Conservation (phyloP, 768 basidiomycete genomes). For the Suillus plorans region DNA sequence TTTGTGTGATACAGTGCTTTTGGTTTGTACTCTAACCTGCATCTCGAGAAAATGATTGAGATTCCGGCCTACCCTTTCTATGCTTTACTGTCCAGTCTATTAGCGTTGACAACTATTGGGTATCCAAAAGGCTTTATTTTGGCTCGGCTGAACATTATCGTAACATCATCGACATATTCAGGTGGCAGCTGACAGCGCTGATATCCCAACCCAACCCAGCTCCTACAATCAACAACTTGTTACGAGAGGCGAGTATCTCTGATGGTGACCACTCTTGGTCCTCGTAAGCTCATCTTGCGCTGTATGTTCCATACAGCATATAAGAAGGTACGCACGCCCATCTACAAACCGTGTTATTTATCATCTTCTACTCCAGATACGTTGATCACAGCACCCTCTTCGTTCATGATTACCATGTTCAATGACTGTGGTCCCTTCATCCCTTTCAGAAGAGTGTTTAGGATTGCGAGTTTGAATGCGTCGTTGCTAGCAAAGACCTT, state of each 20-base stretch:
- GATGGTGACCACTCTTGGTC: neutral
- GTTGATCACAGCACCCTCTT: neutral
- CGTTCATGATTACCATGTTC: neutral
- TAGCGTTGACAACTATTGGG: neutral
- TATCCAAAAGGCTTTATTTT: neutral
- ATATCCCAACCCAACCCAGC: neutral
- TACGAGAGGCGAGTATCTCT: neutral
- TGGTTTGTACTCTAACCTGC: neutral
- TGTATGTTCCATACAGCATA: neutral
- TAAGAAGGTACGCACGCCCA: neutral
- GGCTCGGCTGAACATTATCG: neutral
- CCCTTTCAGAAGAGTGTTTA: neutral
- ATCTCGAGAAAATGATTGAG: neutral
- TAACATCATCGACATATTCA: neutral
- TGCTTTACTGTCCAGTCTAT: neutral
- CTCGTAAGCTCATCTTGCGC: neutral
- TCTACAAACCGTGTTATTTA: neutral
- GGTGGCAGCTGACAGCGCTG: neutral
- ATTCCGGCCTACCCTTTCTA: neutral
- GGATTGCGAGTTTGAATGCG: neutral
- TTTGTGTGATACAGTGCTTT: neutral
- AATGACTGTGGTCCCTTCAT: neutral
- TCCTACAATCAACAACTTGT: neutral
- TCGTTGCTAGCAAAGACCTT: neutral
- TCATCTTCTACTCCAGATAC: neutral